Evolutionary conservation across 2,329 filamentous ascomycete species (phyloP).

Genomic region (Dothideomycetidae sp.): DNA sequence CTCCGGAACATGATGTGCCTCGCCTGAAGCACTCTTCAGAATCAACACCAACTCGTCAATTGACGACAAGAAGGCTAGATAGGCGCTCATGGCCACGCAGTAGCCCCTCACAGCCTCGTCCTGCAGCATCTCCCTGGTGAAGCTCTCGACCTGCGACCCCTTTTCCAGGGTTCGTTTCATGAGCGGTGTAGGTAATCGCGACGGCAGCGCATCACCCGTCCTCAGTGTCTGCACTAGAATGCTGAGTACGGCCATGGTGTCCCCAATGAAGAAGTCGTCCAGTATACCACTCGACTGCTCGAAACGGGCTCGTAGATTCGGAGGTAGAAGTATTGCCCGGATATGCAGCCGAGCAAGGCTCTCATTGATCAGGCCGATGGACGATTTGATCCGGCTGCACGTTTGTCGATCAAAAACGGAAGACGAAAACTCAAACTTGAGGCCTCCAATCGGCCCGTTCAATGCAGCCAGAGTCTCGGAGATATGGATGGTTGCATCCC

Average conservation of each 20-base stretch:
- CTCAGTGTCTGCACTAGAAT: conserved; percentile 35
- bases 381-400: conserved; percentile 21
- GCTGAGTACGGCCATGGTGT: conserved; percentile 37
- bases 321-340: conserved; percentile 24
- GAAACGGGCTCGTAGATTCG: conserved; percentile 28
- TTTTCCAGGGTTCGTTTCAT: conserved; percentile 18
- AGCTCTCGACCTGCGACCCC: conserved; percentile 3
- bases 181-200: conserved; percentile 35
- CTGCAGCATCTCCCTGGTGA: conserved; percentile 4
- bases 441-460: no score
- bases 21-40: conserved; percentile 8
- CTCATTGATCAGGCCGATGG: conserved; percentile 23
- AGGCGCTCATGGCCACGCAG: conserved; percentile 8
- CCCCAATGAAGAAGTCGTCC: conserved; percentile 33
- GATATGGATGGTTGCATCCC: no score
- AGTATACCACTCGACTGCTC: conserved; percentile 26
- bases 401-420: conserved; percentile 25
- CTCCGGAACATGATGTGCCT: conserved; percentile 10
- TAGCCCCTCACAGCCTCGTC: conserved; percentile 8
- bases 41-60: conserved; percentile 9
- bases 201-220: conserved; percentile 35
- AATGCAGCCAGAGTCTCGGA: no score
- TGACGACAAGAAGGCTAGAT: conserved; percentile 8
- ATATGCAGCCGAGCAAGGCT: conserved; percentile 25
- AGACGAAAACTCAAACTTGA: conserved; percentile 27